These are phyloP conservation scores for Cryptococcus jaspeensis DNA, from an alignment of 1,284 basidiomycete species.

Conservation along the genomic window DNA sequence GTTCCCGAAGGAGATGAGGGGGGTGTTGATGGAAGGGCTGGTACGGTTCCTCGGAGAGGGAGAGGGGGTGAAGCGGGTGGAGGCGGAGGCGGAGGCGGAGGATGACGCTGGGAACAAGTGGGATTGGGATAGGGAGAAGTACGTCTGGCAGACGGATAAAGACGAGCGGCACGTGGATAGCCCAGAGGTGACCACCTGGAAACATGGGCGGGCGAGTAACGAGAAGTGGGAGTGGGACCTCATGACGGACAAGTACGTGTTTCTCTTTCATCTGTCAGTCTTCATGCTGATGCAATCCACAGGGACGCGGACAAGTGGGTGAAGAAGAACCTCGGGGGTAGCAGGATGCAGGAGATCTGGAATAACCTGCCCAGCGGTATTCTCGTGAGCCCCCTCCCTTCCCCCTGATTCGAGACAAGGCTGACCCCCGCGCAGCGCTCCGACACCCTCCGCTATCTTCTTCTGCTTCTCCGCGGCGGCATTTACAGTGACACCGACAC, in stretches of 20 bases:
- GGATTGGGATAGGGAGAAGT: constrained; percentile 28
- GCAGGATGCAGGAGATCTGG: constrained; percentile 39
- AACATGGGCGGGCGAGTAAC: constrained; percentile 20
- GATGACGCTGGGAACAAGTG: constrained; percentile 3
- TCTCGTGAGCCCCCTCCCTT: constrained; percentile 27
- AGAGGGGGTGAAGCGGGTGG: background rate
- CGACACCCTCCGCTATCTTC: constrained; percentile 44
- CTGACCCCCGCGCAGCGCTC: constrained; percentile 11
- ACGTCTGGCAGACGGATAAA: constrained; percentile 51
- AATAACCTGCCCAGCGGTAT: constrained; percentile 44
- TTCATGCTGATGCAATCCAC: background rate
- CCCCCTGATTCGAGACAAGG: too few species aligned
- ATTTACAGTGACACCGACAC: constrained; percentile 53
- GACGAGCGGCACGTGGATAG: constrained; percentile 14
- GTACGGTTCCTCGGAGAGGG: constrained; percentile 14
- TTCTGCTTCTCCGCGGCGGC: constrained; percentile 47
- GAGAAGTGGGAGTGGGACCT: constrained; percentile 47
- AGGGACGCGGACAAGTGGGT: constrained; percentile 38
- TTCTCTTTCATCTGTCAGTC: background rate
- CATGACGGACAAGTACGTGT: constrained; percentile 37
- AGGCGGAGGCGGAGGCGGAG: background rate
- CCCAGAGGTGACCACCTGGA: constrained; percentile 36
- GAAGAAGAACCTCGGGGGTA: constrained; percentile 21
- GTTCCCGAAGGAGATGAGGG: constrained; percentile 20
- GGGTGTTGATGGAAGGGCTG: constrained; percentile 17